Evolutionary conservation across 495 filamentous ascomycete species (phyloP).

Genomic region (Penicillium arizonense): DNA sequence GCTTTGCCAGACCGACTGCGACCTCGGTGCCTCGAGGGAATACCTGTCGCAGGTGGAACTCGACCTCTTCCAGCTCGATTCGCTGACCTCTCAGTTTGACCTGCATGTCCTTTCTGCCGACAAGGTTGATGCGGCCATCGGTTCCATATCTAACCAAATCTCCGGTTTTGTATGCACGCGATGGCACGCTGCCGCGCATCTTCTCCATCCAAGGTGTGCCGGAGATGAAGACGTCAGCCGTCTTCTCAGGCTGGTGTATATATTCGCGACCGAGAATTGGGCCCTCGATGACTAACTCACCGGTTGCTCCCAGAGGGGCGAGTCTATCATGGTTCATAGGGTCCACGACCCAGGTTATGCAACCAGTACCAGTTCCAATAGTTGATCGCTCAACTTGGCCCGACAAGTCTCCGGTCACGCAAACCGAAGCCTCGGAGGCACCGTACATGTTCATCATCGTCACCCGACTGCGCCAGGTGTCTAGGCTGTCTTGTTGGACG

Average conservation of each 20-base stretch:
- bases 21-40: conserved; percentile 7
- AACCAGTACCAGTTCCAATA: conserved; percentile 11
- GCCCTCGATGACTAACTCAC: conserved; percentile 46
- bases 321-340: conserved; percentile 20
- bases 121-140: conserved; percentile 5
- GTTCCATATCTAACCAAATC: conserved; percentile 14
- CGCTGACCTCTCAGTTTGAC: conserved; percentile 44
- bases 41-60: conserved; percentile 15
- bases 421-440: conserved; percentile 8
- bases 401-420: neutral
- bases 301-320: conserved; percentile 39
- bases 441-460: conserved; percentile 37
- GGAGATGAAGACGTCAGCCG: conserved; percentile 29
- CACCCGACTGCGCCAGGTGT: conserved; percentile 13
- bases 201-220: neutral
- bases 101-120: conserved; percentile 26
- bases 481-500: conserved; percentile 6
- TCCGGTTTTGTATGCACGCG: conserved; percentile 12
- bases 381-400: conserved; percentile 17
- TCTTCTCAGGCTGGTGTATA: conserved; percentile 32
- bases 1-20: neutral
- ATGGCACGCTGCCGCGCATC: neutral
- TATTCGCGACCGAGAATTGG: conserved; percentile 40
- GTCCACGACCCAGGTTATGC: conserved; percentile 35
- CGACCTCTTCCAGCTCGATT: conserved; percentile 45